Percentiles rank a stretch among this genome's conserved stretches.
Conservation (phyloP, 495 filamentous ascomycete species). For the Penicillium diatomitis region DNA sequence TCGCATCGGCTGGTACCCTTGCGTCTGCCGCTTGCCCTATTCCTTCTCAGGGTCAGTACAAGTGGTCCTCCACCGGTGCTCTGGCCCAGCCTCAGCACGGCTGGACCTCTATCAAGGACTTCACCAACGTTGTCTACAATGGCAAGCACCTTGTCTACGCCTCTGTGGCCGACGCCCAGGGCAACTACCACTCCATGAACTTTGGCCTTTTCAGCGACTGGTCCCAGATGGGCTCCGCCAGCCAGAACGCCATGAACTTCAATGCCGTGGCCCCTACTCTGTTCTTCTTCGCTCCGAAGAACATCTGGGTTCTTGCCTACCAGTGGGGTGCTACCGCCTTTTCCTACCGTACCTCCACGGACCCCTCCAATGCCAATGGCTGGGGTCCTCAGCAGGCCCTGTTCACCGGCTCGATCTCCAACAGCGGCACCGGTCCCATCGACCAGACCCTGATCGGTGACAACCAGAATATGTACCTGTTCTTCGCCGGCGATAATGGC, state of each 20-base stretch:
- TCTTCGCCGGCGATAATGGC: conserved; percentile 58
- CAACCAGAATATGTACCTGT: conserved; percentile 49
- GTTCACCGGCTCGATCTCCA: conserved; percentile 44
- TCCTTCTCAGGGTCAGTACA: conserved; percentile 43
- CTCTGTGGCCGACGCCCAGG: conserved; percentile 26
- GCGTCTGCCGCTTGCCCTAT: conserved; percentile 23
- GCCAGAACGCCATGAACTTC: conserved; percentile 40
- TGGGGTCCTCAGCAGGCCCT: conserved; percentile 47
- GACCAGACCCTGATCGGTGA: conserved; percentile 45
- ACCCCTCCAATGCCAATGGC: conserved; percentile 46
- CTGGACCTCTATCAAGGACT: conserved; percentile 51
- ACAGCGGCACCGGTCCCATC: conserved; percentile 41
- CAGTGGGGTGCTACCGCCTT: conserved; percentile 52
- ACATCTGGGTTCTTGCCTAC: conserved; percentile 50
- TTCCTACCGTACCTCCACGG: conserved; percentile 47
- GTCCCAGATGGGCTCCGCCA: conserved; percentile 43
- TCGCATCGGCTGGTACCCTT: conserved; percentile 2
- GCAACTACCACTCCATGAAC: conserved; percentile 46
- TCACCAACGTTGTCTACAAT: conserved; percentile 43
- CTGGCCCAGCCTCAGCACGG: conserved; percentile 42
- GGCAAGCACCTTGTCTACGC: conserved; percentile 49
- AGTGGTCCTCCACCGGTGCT: conserved; percentile 42
- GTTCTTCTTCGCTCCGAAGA: conserved; percentile 53
- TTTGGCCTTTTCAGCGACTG: conserved; percentile 48
- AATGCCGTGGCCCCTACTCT: conserved; percentile 50